These are phyloP conservation scores for Scheffersomyces amazonensis DNA, from an alignment of 805 yeast species.

Conservation along the genomic window DNA sequence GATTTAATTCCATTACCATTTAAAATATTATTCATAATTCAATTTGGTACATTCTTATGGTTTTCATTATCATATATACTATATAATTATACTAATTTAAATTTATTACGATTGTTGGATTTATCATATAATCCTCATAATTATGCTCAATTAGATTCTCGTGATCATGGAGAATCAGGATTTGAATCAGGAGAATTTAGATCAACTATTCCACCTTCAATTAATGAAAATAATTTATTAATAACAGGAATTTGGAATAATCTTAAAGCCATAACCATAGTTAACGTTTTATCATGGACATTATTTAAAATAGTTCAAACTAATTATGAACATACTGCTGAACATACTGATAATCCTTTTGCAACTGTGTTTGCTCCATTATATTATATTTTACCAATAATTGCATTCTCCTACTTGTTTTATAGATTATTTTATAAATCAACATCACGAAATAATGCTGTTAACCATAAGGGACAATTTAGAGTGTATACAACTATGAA, in stretches of 20 bases:
- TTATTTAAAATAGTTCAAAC: constrained; percentile 20
- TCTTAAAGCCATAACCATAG: constrained; percentile 23
- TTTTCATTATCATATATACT: constrained; percentile 40
- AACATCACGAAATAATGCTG: neutral
- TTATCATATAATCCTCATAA: constrained; percentile 38
- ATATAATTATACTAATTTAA: constrained; percentile 35
- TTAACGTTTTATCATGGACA: constrained; percentile 18
- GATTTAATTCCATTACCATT: constrained; percentile 37
- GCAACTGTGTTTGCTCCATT: neutral
- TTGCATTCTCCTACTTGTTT: constrained; percentile 5
- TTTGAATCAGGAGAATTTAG: constrained; percentile 36
- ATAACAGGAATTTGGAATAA: constrained; percentile 33
- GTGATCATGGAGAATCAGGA: constrained; percentile 9
- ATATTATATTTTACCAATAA: constrained; percentile 7
- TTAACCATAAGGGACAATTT: constrained; percentile 22
- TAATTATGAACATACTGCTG: constrained; percentile 10
- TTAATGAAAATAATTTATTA: constrained; percentile 26
- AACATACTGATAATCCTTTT: neutral
- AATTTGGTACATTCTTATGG: constrained; percentile 56
- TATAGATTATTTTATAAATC: constrained; percentile 8
- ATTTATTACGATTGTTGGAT: constrained; percentile 43
- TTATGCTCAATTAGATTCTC: constrained; percentile 22
- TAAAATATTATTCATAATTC: constrained; percentile 46
- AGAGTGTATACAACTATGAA: constrained; percentile 48
- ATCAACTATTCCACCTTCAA: constrained; percentile 26